Evolutionary conservation across 2,329 filamentous ascomycete genomes (phyloP), one percentile per base, ranked within the genome.

Genomic region (Clarireedia paspali): DNA sequence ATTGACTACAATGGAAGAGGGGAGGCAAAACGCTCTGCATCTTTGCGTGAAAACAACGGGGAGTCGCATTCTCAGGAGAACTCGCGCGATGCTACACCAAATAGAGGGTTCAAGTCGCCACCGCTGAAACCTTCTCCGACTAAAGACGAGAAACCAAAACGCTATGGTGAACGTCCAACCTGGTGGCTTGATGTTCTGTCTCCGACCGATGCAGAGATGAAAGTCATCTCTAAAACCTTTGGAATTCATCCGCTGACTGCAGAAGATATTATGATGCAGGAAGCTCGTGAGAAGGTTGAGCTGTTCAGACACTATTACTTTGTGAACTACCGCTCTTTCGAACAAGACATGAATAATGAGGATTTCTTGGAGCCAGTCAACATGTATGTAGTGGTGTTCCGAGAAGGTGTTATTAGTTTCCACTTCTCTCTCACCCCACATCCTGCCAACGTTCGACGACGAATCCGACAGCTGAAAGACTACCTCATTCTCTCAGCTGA

Each of bases 221-320:
- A 91, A 69, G 84, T 94, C 7, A 80, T 99, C 42, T 85, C 89
- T 30, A 95, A 95, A 68, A 82, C 94, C 0, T 99, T 99, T 68
- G 90, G 91, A 15, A 96, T 99, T 58, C 94, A 99, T 73, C 91
- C 94, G 0, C 75, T 99, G 57, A 99, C 94, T 0, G 87, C 90
- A 1, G 94, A 99, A 71, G 94, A 99, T 69, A 96, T 99, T 65
- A 87, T 97, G 80, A 86, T 96, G 76, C 90, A 97, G 70, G 94
- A 99, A 74, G 89, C 91, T 42, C 91, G 94, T 23, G 94, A 99
- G 69, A 99, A 99, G 73, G 94, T 99, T 0, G 94, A 99, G 70
- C 79, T 99, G 1, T 99, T 99, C 77, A 86, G 89, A 36, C 88
- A 95, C 70, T 99, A 99, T 74, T 99, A 99, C 72, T 96, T 99